These are phyloP conservation scores for Calycina herbarum DNA, from an alignment of 2,329 filamentous ascomycete species.

Conservation along the genomic window DNA sequence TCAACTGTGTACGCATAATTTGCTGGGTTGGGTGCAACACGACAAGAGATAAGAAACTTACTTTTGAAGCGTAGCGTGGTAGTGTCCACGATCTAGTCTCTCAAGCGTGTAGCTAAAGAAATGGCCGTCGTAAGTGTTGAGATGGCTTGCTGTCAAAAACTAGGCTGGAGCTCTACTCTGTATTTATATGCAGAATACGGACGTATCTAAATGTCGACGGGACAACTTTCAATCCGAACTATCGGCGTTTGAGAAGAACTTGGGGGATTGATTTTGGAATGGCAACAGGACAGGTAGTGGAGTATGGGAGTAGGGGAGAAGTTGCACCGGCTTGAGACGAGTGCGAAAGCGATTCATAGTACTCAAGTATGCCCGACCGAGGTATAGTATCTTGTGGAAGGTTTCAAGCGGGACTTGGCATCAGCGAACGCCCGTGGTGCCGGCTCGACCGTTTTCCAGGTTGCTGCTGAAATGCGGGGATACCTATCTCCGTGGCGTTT, in stretches of 20 bases:
- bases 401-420: background rate
- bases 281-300: background rate
- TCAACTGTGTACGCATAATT: background rate
- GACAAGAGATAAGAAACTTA: background rate
- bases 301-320: too few relatives aligned
- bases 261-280: background rate
- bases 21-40: background rate
- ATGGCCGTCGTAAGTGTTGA: background rate
- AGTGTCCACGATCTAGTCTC: background rate
- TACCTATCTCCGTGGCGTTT: background rate
- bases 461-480: background rate
- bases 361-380: background rate
- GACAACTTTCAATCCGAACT: background rate
- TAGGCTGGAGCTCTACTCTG: background rate
- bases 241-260: background rate
- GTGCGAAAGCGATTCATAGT: background rate
- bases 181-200: background rate
- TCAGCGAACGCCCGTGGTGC: background rate
- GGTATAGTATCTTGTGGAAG: background rate
- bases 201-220: background rate
- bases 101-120: background rate
- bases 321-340: background rate
- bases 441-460: background rate
- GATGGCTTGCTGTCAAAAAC: background rate
- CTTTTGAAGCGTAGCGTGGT: background rate